Evolutionary conservation across 495 filamentous ascomycete species (phyloP).

Genomic region (Sordaria brevicollis): DNA sequence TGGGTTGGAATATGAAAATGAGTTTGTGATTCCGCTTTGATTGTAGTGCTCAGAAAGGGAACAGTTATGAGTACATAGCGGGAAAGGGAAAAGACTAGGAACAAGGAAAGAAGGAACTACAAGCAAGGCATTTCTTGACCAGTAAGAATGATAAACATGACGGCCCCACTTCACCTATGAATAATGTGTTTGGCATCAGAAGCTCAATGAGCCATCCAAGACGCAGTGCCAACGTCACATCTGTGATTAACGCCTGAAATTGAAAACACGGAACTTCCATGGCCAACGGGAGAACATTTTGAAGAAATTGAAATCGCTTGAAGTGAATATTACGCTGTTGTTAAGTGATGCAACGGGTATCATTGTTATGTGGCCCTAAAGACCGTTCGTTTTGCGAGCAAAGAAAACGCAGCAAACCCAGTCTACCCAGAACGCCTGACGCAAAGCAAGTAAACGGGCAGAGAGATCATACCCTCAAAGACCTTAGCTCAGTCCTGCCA

Average conservation of each 20-base stretch:
- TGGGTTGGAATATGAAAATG: not conserved
- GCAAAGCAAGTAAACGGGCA: not conserved
- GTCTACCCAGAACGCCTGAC: constrained; percentile 5
- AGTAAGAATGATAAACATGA: not conserved
- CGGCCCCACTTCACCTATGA: not conserved
- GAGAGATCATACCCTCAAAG: not conserved
- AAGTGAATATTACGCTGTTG: not conserved
- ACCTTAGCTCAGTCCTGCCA: not conserved
- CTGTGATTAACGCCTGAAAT: not conserved
- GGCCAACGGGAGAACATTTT: not conserved
- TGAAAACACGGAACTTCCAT: not conserved
- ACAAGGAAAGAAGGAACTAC: not conserved
- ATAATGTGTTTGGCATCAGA: not conserved
- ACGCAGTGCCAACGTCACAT: not conserved
- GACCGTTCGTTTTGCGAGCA: not conserved
- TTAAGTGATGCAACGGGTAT: constrained; percentile 12
- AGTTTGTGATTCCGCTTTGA: not conserved
- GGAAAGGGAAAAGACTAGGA: not conserved
- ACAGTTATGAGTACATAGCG: not conserved
- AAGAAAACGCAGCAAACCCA: not conserved
- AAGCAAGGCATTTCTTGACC: not conserved
- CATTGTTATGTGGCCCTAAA: constrained; percentile 4
- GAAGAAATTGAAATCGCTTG: not conserved
- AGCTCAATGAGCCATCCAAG: not conserved
- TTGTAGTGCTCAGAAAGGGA: not conserved